These are phyloP conservation scores for Leucoagaricus sp. DNA, from an alignment of 1,284 basidiomycete genomes.

Conservation along the genomic window DNA sequence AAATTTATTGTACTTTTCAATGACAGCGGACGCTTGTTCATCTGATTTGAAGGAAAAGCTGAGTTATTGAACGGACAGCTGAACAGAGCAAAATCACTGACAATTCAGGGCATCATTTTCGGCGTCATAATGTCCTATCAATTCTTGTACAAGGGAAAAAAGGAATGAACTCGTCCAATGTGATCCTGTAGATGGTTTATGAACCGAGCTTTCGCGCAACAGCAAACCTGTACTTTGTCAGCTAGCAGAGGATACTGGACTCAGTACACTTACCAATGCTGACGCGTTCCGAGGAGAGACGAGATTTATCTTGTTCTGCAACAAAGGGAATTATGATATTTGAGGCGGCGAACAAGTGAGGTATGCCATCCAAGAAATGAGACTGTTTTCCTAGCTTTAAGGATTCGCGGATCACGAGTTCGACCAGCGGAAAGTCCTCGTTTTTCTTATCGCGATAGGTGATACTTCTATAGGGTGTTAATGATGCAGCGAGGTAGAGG, in stretches of 20 bases:
- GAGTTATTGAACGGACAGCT: conserved; percentile 11
- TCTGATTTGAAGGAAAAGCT: conserved; percentile 29
- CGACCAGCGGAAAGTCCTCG: conserved; percentile 57
- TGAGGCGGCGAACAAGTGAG: conserved; percentile 65
- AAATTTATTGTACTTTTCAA: conserved; percentile 71
- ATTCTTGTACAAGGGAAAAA: conserved; percentile 75
- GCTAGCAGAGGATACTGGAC: background rate
- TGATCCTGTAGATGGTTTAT: conserved; percentile 61
- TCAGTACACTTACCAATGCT: conserved; percentile 52
- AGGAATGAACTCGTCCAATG: conserved; percentile 74
- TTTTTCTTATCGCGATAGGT: conserved; percentile 67
- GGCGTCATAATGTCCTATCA: conserved; percentile 58
- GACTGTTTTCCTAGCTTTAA: conserved; percentile 84
- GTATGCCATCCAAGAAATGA: conserved; percentile 76
- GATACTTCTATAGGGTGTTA: conserved; percentile 64
- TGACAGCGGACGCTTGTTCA: conserved; percentile 44
- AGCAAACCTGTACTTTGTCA: conserved; percentile 53
- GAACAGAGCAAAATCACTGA: conserved; percentile 30
- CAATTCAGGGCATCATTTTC: conserved; percentile 48
- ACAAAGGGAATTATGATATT: conserved; percentile 21
- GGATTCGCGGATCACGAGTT: conserved; percentile 78
- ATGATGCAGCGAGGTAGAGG: conserved; percentile 72
- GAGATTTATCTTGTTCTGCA: conserved; percentile 24
- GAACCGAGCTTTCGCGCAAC: conserved; percentile 66
- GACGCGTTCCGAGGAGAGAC: conserved; percentile 48